These are phyloP conservation scores for Corallochytrium limacisporum DNA, from an alignment of 78 protist genomes.

Conservation along the genomic window DNA sequence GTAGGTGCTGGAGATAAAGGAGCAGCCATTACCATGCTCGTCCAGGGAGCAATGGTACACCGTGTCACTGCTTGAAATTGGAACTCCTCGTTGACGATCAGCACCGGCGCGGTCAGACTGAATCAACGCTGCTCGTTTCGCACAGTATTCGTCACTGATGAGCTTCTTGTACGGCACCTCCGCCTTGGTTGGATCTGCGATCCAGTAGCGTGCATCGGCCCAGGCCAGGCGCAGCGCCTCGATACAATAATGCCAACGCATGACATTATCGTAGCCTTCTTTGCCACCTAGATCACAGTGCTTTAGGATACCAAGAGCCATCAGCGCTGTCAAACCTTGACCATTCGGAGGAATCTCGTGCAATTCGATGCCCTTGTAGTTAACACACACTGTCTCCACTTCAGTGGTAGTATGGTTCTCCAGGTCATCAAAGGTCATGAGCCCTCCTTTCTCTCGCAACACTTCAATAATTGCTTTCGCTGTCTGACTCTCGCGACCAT, in stretches of 20 bases:
- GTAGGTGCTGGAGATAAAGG: slow-evolving; percentile 34
- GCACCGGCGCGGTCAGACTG: not conserved
- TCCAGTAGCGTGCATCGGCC: slow-evolving; percentile 33
- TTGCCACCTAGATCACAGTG: not conserved
- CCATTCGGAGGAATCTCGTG: slow-evolving; percentile 71
- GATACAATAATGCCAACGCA: not conserved
- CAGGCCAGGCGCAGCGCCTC: slow-evolving; percentile 52
- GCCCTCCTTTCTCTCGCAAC: slow-evolving; percentile 32
- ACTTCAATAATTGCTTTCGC: slow-evolving; percentile 55
- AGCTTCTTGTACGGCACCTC: slow-evolving; percentile 29
- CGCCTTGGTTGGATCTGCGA: slow-evolving; percentile 32
- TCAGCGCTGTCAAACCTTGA: slow-evolving; percentile 52
- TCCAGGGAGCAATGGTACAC: slow-evolving; percentile 52
- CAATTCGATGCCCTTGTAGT: slow-evolving; percentile 5
- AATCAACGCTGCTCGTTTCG: not conserved
- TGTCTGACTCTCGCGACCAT: slow-evolving; percentile 24
- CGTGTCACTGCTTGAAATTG: slow-evolving; percentile 20
- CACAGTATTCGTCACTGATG: slow-evolving; percentile 20
- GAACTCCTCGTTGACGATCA: slow-evolving; percentile 20
- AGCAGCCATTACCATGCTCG: slow-evolving; percentile 57
- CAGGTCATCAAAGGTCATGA: slow-evolving; percentile 45
- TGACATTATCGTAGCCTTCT: slow-evolving; percentile 1
- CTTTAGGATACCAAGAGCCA: slow-evolving; percentile 41
- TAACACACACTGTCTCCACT: not conserved
- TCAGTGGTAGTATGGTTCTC: slow-evolving; percentile 14